Evolutionary conservation across 1,284 basidiomycete genomes (phyloP).

Genomic region (Pseudozyma tsukubaensis): DNA sequence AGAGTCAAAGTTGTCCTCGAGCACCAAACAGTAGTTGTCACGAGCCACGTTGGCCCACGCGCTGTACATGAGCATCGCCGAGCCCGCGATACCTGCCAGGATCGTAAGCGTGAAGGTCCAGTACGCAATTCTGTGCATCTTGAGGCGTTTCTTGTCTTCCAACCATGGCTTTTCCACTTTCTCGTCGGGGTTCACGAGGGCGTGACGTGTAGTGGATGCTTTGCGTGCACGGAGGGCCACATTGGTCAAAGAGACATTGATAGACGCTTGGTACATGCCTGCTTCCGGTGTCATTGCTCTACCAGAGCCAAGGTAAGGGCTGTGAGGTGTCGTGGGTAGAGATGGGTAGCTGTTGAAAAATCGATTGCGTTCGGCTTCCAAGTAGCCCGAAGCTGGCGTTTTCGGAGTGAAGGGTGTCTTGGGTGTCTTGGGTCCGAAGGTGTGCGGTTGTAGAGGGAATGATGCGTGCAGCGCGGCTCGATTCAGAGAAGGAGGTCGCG

Average conservation of each 20-base stretch:
- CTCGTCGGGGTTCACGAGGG: slow-evolving; percentile 14
- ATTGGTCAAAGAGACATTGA: slow-evolving; percentile 9
- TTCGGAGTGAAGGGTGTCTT: too few relatives aligned
- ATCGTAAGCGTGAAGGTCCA: slow-evolving; percentile 38
- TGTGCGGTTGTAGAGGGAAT: too few relatives aligned
- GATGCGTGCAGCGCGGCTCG: too few relatives aligned
- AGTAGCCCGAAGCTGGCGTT: too few relatives aligned
- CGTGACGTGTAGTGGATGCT: slow-evolving; percentile 25
- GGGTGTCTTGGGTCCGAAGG: too few relatives aligned
- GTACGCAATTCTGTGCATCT: slow-evolving; percentile 38
- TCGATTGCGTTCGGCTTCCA: too few relatives aligned
- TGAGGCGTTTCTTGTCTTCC: slow-evolving; percentile 32
- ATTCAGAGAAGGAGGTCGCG: too few relatives aligned
- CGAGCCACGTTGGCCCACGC: slow-evolving; percentile 31
- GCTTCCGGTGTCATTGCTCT: slow-evolving; percentile 17
- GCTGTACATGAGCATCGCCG: slow-evolving; percentile 34
- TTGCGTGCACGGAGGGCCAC: slow-evolving; percentile 28
- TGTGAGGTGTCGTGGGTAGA: neutral
- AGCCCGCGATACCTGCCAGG: slow-evolving; percentile 29
- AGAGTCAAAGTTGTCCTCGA: slow-evolving; percentile 83
- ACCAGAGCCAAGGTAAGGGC: slow-evolving; percentile 9
- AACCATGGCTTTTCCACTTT: slow-evolving; percentile 49
- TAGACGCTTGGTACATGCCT: slow-evolving; percentile 19
- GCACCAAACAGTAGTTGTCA: slow-evolving; percentile 74
- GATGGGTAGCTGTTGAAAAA: neutral